phyloP scores from a whole-genome alignment of 2,329 filamentous ascomycete genomes.

The Plectosphaerella plurivora region DNA sequence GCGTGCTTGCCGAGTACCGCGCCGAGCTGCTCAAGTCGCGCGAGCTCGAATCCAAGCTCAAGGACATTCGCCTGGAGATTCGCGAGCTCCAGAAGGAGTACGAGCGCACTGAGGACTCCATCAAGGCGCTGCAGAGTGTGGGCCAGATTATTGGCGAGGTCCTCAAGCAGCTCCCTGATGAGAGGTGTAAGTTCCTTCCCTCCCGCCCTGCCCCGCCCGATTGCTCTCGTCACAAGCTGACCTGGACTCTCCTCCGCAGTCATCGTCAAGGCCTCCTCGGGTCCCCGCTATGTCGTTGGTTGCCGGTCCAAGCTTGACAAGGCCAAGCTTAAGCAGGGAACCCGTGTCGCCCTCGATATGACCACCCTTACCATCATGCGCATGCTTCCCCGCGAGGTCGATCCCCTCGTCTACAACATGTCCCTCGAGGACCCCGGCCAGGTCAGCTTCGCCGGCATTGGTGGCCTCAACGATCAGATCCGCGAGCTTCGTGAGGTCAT shows the following conservation, averaged over 20 bases:
- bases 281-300: conserved; percentile 94
- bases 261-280: conserved; percentile 97
- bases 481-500: conserved; percentile 96
- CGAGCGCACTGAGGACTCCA: conserved; percentile 97
- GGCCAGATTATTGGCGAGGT: conserved; percentile 99
- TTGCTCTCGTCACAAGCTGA: not conserved
- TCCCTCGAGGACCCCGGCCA: conserved; percentile 96
- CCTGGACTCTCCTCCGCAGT: conserved; percentile 48
- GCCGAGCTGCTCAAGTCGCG: conserved; percentile 84
- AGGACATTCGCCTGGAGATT: conserved; percentile 88
- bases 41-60: conserved; percentile 98
- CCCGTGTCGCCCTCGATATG: conserved; percentile 96
- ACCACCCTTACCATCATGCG: conserved; percentile 99
- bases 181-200: conserved; percentile 71
- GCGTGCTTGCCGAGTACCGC: conserved; percentile 75
- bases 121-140: conserved; percentile 98
- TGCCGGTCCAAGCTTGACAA: conserved; percentile 99
- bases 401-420: conserved; percentile 99
- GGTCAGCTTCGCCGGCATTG: conserved; percentile 96
- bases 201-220: not conserved
- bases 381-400: conserved; percentile 97
- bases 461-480: conserved; percentile 97
- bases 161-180: conserved; percentile 96
- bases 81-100: conserved; percentile 94
- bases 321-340: conserved; percentile 94